Evolutionary conservation across 2,329 filamentous ascomycete species (phyloP), one percentile per base, ranked within the genome.

Genomic region (Cladosporium sp.): DNA sequence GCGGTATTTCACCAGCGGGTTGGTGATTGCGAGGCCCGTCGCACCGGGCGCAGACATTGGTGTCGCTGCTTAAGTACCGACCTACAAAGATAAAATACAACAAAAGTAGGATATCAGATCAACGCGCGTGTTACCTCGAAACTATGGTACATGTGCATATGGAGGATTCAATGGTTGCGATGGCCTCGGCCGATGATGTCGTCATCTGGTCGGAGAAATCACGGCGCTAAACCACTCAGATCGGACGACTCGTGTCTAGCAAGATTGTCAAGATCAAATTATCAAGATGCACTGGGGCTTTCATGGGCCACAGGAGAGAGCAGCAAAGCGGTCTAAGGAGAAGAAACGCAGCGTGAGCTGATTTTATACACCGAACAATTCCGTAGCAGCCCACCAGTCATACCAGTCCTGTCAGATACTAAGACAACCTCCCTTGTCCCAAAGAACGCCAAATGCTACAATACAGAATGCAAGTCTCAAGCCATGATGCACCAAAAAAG

Each of bases 1-100:
- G 58, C 88, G 83, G 71, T 93, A 93, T 61, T 91, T 85, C 60
- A 91, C 83, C 60, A 92, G 75, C 3, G 89, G 89, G 67, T 92
- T 91, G 39, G 78, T 80, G 65, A 80, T 80, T 22, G 78, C 70
- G 53, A 80, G 69, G 51, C 74, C 71, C 17, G 67, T 69, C 39
- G 67, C 62, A 22, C 60, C 61, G 37, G 62, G 59, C 40, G 56
- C 60, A 61, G 64, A 59, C 64, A 66, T 66, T 44, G 25, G 32
- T n/a, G 12, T 17, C 34, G 12, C 19, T 22, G 13, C 17, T 3
- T 3, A 19, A 39, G 15, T 39, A 15, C 8, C 36, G 36, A 39
- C 12, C n/a, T 37, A 37, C 17, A 19, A n/a, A 39, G 5, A 39
- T 13, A 9, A 9, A 5, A 32, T 32, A 9, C 12, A 10, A 32